Evolutionary conservation across 2,329 filamentous ascomycete species (phyloP).

Genomic region (Diplodia seriata): DNA sequence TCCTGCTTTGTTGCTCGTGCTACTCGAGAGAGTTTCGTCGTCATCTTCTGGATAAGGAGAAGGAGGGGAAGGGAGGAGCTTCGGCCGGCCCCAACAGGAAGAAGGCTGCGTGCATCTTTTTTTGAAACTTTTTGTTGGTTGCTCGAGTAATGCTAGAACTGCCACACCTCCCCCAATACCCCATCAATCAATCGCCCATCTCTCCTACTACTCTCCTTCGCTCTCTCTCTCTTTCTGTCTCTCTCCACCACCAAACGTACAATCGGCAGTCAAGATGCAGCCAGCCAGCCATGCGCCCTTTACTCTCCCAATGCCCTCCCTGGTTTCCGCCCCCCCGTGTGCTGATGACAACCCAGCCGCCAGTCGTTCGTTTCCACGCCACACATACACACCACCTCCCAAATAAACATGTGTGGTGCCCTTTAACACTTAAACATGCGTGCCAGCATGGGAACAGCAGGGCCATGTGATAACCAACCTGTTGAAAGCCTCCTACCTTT

Average conservation of each 20-base stretch:
- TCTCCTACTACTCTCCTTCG: no score
- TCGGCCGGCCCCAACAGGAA: not conserved
- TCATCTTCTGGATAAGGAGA: no score
- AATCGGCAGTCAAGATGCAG: conserved; percentile 27
- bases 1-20: no score
- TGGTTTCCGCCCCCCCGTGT: not conserved
- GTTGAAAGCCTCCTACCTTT: conserved; percentile 14
- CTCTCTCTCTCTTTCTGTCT: not conserved
- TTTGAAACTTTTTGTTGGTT: conserved; percentile 28
- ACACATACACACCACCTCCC: not conserved
- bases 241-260: conserved; percentile 17
- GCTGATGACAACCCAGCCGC: conserved; percentile 15
- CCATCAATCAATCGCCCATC: no score
- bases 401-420: conserved; percentile 17
- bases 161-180: not conserved
- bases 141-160: conserved; percentile 26
- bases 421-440: conserved; percentile 25
- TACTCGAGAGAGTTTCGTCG: not conserved
- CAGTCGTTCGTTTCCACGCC: not conserved
- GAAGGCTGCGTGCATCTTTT: not conserved
- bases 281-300: conserved; percentile 20
- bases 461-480: conserved; percentile 20
- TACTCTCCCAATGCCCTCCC: conserved; percentile 20
- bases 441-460: conserved; percentile 19
- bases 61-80: not conserved